Base-by-base conservation (phyloP, 441 rosid genomes). In the Breynia disticha region DNA sequence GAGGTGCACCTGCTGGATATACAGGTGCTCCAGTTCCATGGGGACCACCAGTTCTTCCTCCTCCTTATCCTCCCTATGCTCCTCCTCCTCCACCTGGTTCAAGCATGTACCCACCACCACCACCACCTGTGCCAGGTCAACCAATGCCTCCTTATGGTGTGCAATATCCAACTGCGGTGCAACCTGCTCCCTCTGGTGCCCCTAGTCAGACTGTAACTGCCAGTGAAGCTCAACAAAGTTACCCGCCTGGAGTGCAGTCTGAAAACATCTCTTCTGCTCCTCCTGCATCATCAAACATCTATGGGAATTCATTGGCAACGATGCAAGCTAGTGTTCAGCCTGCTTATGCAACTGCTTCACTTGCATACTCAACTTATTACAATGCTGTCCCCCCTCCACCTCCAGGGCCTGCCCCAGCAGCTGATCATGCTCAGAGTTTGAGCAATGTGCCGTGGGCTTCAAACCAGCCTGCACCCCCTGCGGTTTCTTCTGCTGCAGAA, bases 81-180 rank as follows among this genome's bases (percentile, higher is more conserved):
- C 93, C 93, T 61, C 93, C 93, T 61, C 93, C 93, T 42, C 97
- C 97, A 71, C 88, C 90, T 49, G 90, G 94, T 4, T 79, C 90
- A 39, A 59, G 68, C 38, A 69, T 75, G 72, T 82, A 81, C 54
- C 84, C 84, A 65, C 79, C 86, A 44, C 83, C 83, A 67, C 78
- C 86, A 45, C 83, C 83, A 67, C 78, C 86, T 43, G 71, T 70
- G 37, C 91, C 90, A 11, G 97, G 90, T 69, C 97, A 93, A 49
- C 84, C 90, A 18, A 74, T 84, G 75, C 76, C 90, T 39, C 84
- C 86, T 35, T 93, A 93, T 67, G 88, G 96, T 42, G 69, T 83
- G 60, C 87, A 72, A 51, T 89, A 83, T 69, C 86, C 93, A 24
- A 24, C 32, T 57, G 84, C 80, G 38, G 48, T 76, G 63, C 90